Evolutionary conservation across 345 rosid species (phyloP), one percentile per base, ranked within the genome.

Genomic region (Rhizophora mangle): DNA sequence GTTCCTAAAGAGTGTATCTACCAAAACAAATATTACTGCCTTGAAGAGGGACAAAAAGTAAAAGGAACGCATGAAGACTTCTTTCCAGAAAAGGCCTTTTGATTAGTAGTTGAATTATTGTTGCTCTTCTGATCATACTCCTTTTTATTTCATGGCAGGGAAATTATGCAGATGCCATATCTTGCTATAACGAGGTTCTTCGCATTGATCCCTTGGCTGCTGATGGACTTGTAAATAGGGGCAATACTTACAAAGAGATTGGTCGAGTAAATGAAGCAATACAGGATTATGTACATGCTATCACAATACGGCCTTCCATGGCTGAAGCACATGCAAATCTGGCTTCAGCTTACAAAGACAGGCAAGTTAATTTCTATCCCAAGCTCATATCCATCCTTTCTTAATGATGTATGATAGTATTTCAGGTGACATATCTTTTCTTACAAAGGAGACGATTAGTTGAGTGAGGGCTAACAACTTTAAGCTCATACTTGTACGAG

Each of bases 271-370:
- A 75, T 74, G 99, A 96, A 76, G 99, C 99, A 26, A 92, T 96
- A 68, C 98, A 96, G 72, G 99, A 96, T 74, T 96, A 96, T 62
- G 64, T 86, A 29, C 83, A 85, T 70, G 99, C 99, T 60, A 90
- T 96, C 62, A 89, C 18, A 61, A 74, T 90, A 67, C 83, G 96
- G 65, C 99, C 99, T 54, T 68, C 87, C 51, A 96, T 96, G 99
- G 94, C 98, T 66, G 99, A 96, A 82, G 99, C 99, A 52, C 99
- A 96, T 85, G 98, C 99, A 73, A 96, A 96, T 80, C 79, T 96
- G 75, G 99, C 99, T 71, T 96, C 99, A n/a, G 98, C 99, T 69
- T 92, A 96, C 72, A 96, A 96, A 77, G 99, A 96, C 79, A 96
- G 99, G 99, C 92, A 82, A 56, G 29, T 56, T 56, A 21, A 27